Evolutionary conservation across 805 yeast species (phyloP), one percentile per base, ranked within the genome.

Genomic region (Debaryomyces castellii): DNA sequence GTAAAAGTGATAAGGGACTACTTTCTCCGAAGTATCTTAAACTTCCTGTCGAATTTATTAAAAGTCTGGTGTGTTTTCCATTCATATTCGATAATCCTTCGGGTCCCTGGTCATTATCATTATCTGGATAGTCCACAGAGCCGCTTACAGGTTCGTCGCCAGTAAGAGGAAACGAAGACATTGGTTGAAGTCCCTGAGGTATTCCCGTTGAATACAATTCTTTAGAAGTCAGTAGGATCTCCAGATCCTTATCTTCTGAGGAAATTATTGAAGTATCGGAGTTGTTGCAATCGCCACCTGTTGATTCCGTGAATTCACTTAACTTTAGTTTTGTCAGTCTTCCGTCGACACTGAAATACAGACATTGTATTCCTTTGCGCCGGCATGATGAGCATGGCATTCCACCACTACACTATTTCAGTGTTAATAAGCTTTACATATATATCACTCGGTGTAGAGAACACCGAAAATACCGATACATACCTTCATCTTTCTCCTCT

Each of bases 11-110:
- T 9, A 70, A 58, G 0, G 75, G 70, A 21, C 73, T 68, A 24
- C 72, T 63, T 44, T 74, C 78, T 7, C 78, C 77, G 41, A 73
- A 49, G 44, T 69, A 72, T 20, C 74, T 51, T 14, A 64, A 48
- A 20, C 62, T 63, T 0, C 76, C 75, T 5, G 62, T 60, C 7
- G 56, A 59, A 46, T 71, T 76, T 49, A 56, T 54, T 11, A 73
- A 44, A 18, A 70, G 49, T 35, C 72, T 56, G 21, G 67, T 52
- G 34, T 50, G 52, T 38, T 50, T 52, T 4, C 61, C 63, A 35
- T 51, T 46, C 28, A 53, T 53, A 45, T 46, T 41, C 47, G 55
- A 42, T 41, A 51, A 34, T 32, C 51, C 49, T 18, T 40, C 38
- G 6, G 24, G 17, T 40, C 6, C 8, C 4, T 11, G 6, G 30